Conservation (phyloP, 257 asterid species). For the Salvia splendens region DNA sequence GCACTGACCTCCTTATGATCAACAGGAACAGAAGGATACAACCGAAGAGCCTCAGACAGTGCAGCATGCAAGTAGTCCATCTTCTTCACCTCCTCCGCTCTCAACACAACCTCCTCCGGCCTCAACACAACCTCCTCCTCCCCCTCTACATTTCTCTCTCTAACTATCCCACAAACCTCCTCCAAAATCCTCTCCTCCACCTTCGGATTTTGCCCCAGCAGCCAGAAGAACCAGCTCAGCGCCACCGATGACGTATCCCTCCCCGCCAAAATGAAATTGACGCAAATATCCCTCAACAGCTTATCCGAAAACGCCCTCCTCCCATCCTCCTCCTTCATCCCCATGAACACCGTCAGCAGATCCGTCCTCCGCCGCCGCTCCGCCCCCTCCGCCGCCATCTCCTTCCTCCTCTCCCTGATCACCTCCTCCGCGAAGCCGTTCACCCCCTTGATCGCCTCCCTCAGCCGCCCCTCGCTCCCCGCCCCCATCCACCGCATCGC, state of each 20-base stretch:
- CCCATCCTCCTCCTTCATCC: slow-evolving; percentile 62
- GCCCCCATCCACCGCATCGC: slow-evolving; percentile 57
- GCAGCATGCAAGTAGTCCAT: slow-evolving; percentile 99
- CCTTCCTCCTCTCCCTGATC: slow-evolving; percentile 69
- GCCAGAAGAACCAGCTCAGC: slow-evolving; percentile 92
- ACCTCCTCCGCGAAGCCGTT: slow-evolving; percentile 75
- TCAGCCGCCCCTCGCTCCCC: slow-evolving; percentile 64
- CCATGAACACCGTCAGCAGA: slow-evolving; percentile 77
- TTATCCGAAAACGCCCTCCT: slow-evolving; percentile 55
- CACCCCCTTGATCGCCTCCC: slow-evolving; percentile 55
- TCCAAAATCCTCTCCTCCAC: slow-evolving; percentile 71
- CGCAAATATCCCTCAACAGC: slow-evolving; percentile 80
- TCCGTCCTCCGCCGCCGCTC: slow-evolving; percentile 55
- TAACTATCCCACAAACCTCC: slow-evolving; percentile 62
- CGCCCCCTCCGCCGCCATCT: slow-evolving; percentile 39
- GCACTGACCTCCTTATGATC: slow-evolving; percentile 85
- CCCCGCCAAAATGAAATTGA: slow-evolving; percentile 89
- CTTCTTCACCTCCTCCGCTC: slow-evolving; percentile 63
- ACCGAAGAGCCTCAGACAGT: slow-evolving; percentile 79
- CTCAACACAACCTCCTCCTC: not conserved
- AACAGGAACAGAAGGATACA: slow-evolving; percentile 96
- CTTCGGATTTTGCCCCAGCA: slow-evolving; percentile 51
- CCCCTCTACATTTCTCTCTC: slow-evolving; percentile 22
- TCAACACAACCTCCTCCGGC: not conserved
- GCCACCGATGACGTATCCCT: slow-evolving; percentile 56